These are phyloP conservation scores for Henckelia pumila DNA, from an alignment of 257 asterid species.

Conservation along the genomic window DNA sequence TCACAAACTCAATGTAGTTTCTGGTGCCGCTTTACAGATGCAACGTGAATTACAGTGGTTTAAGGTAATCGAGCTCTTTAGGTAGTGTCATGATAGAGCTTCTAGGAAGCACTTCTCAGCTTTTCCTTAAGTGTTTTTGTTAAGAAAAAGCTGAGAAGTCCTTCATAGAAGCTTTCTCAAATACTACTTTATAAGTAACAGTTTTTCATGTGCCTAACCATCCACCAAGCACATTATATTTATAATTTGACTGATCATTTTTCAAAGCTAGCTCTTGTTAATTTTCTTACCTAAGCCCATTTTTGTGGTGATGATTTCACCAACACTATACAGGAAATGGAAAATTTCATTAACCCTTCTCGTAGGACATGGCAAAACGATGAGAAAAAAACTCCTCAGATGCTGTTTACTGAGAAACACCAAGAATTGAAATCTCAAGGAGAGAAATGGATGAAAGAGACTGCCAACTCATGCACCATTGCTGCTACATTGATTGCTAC, in stretches of 20 bases:
- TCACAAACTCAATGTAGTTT: not conserved
- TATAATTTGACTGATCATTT: too few species aligned
- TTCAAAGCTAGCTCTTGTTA: too few species aligned
- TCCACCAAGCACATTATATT: too few species aligned
- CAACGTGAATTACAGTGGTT: constrained; percentile 20
- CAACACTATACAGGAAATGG: constrained; percentile 11
- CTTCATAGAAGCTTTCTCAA: too few species aligned
- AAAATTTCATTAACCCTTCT: not conserved
- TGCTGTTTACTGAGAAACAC: constrained; percentile 17
- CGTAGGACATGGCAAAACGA: not conserved
- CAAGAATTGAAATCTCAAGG: not conserved
- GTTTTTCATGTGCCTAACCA: too few species aligned
- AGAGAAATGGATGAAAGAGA: constrained; percentile 26
- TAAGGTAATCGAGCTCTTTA: constrained; percentile 10
- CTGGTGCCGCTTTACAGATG: constrained; percentile 11
- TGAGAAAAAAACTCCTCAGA: not conserved
- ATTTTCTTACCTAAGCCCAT: too few species aligned
- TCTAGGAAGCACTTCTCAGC: too few species aligned
- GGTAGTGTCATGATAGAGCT: too few species aligned
- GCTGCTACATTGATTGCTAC: constrained; percentile 24
- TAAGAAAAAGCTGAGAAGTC: too few species aligned
- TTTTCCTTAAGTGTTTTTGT: too few species aligned
- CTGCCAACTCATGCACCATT: constrained; percentile 10
- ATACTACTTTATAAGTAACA: too few species aligned
- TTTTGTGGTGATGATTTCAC: not conserved